Evolutionary conservation across 73 alveolate species (phyloP), one percentile per base, ranked within the genome.

Genomic region (Tetrahymena borealis): DNA sequence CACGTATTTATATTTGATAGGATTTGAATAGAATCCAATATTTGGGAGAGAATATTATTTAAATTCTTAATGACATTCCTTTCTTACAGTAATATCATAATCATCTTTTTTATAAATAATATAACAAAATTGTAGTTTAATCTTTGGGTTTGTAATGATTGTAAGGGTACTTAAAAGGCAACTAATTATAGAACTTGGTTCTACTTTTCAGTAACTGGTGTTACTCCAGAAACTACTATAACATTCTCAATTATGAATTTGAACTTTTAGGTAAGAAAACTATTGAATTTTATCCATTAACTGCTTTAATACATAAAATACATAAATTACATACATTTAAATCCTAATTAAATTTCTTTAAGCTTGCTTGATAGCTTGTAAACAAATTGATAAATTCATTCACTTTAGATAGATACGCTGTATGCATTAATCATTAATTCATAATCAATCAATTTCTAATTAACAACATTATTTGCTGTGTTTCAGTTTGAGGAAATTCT

Each of bases 121-220:
- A 42, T 39, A n/a, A 92, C 13, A 16, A 92, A 11, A 3, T 28
- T 79, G 28, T n/a, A 92, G 95, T 93, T 78, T 78, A 38, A 79
- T 40, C 78, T 93, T 38, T 40, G 77, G 39, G 39, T 93, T 39
- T 40, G 78, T 38, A 79, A 43, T 40, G 95, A 93, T 90, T 79
- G 90, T 32, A 85, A 78, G 79, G 91, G 78, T 8, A 93, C 90
- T 93, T 32, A 79, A 36, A 93, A 93, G 79, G 39, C 40, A 11
- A 93, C 95, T 42, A 93, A 93, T 85, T 93, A 93, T 78, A 91
- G 96, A 90, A 95, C 99, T 38, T 97, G 99, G 99, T 97, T 97
- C 92, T 96, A 97, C 91, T 97, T 97, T 91, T 93, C 96, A 10
- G 98, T 97, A 7, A 78, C 90, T 6, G 98, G 97, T 4, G 96